Evolutionary conservation across 2,329 filamentous ascomycete genomes (phyloP).

Genomic region (Fusarium lyarnte): DNA sequence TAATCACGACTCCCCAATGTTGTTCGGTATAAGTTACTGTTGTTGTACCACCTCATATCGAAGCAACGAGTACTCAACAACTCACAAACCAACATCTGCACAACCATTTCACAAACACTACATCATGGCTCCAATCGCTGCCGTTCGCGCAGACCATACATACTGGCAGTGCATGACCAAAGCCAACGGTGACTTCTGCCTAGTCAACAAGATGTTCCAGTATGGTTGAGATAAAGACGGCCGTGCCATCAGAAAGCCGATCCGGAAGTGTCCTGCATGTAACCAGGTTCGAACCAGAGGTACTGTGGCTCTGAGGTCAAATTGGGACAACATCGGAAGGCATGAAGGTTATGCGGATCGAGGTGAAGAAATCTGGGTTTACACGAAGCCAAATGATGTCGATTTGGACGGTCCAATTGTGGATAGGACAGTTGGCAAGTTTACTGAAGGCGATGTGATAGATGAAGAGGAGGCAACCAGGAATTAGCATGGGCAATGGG

Average conservation of each 20-base stretch:
- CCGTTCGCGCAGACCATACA: background rate
- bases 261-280: too few relatives aligned
- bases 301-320: background rate
- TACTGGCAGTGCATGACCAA: background rate
- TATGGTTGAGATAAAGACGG: too few relatives aligned
- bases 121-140: background rate
- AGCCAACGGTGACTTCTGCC: background rate
- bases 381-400: background rate
- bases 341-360: accelerated
- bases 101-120: too few relatives aligned
- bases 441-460: too few relatives aligned
- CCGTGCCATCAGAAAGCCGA: too few relatives aligned
- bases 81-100: background rate
- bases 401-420: background rate
- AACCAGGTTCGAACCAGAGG: background rate
- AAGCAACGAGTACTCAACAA: background rate
- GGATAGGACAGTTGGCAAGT: background rate
- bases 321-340: background rate
- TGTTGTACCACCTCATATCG: background rate
- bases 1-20: too few relatives aligned
- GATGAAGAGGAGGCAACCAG: too few relatives aligned
- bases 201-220: background rate
- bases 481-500: accelerated
- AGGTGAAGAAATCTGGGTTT: background rate
- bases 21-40: background rate